Conservation (phyloP, 345 rosid species). For the Geranium rotundifolium region DNA sequence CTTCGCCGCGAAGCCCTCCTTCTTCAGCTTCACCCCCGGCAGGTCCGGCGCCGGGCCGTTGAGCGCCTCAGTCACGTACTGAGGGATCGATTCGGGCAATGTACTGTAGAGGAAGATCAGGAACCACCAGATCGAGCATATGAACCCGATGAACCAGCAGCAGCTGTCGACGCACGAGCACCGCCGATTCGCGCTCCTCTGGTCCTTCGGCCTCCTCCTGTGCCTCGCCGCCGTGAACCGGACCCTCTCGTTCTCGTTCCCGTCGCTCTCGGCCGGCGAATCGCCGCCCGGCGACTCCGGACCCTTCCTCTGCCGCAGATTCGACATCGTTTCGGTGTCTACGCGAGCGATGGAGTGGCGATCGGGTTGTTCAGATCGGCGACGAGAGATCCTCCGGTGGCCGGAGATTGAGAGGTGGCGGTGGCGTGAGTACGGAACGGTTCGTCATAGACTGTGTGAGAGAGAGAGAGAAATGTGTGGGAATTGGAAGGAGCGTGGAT, state of each 20-base stretch:
- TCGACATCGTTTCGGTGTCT: too few species aligned
- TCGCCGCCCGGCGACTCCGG: too few species aligned
- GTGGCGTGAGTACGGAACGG: too few species aligned
- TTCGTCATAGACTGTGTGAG: too few species aligned
- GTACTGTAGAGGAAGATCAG: slow-evolving; percentile 43
- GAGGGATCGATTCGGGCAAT: slow-evolving; percentile 60
- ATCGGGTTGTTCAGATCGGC: too few species aligned
- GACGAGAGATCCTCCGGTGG: too few species aligned
- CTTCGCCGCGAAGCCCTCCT: slow-evolving; percentile 44
- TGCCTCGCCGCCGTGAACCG: neutral
- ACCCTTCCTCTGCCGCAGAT: too few species aligned
- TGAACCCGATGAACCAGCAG: slow-evolving; percentile 53
- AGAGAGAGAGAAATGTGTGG: too few species aligned
- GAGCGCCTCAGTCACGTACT: slow-evolving; percentile 57
- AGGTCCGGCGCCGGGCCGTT: slow-evolving; percentile 54
- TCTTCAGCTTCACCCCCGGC: slow-evolving; percentile 49
- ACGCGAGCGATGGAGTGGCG: too few species aligned
- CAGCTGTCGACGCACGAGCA: slow-evolving; percentile 51
- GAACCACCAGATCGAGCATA: slow-evolving; percentile 55
- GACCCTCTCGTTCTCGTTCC: slow-evolving; percentile 9
- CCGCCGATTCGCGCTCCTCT: neutral
- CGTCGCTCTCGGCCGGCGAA: neutral
- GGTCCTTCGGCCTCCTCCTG: slow-evolving; percentile 1
- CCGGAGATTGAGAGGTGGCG: too few species aligned
- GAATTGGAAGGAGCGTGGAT: too few species aligned